These are phyloP conservation scores for Akanthomyces uredinophilus DNA, from an alignment of 2,329 filamentous ascomycete species.

Conservation along the genomic window DNA sequence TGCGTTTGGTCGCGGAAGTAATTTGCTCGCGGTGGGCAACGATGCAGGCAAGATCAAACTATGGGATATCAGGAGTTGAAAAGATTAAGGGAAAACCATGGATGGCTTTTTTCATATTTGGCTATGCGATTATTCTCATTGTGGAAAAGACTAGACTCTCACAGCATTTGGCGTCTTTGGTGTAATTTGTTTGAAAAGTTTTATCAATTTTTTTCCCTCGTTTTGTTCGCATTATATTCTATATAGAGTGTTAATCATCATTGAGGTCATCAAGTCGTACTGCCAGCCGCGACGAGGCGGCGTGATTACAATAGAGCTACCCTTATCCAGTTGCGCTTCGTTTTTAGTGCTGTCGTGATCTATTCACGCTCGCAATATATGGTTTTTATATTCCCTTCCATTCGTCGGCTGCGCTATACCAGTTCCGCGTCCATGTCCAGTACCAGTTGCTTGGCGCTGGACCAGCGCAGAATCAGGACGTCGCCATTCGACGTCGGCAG, in stretches of 20 bases:
- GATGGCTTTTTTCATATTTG: not conserved
- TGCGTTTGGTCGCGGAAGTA: conserved; percentile 60
- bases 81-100: not conserved
- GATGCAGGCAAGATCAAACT: conserved; percentile 81
- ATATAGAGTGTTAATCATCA: not conserved
- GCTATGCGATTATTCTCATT: not conserved
- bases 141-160: conserved; percentile 5
- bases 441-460: conserved; percentile 62
- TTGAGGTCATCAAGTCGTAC: not conserved
- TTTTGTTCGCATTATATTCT: not conserved
- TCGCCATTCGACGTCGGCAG: conserved; percentile 57
- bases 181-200: not conserved
- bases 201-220: not conserved
- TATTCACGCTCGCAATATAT: not conserved
- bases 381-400: not conserved
- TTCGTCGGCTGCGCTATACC: conserved; percentile 38
- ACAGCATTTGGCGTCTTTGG: conserved; percentile 13
- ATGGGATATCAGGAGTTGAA: conserved; percentile 76
- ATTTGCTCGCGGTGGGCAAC: conserved; percentile 79
- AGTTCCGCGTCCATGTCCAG: conserved; percentile 53
- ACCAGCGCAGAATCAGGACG: conserved; percentile 66
- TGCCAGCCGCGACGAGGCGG: not conserved
- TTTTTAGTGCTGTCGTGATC: not conserved
- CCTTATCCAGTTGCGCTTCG: not conserved
- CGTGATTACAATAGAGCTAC: not conserved